Conservation (phyloP, 208 protist species). For the Trichomonas vaginalis region DNA sequence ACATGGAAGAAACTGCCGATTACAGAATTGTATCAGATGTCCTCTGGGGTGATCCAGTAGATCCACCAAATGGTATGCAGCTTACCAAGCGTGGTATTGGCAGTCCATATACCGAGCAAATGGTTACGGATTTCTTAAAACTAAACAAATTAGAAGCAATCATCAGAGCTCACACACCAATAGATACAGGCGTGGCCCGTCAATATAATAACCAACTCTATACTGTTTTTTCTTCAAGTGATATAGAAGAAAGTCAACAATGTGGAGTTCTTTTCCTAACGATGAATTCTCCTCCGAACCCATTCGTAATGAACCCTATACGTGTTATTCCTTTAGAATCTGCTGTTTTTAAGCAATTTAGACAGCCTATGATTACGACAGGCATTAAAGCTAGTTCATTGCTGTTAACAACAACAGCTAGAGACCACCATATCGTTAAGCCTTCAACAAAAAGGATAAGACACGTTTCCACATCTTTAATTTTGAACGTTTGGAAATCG, state of each 20-base stretch:
- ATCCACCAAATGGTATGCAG: background rate
- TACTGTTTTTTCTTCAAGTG: background rate
- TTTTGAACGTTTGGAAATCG: background rate
- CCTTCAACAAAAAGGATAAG: background rate
- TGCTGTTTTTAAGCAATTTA: background rate
- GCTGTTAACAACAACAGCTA: background rate
- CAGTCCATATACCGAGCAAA: constrained; percentile 51
- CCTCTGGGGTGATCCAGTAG: constrained; percentile 31
- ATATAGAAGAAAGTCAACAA: background rate
- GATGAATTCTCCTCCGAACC: background rate
- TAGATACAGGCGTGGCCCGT: background rate
- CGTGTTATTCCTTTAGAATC: background rate
- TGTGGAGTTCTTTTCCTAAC: background rate
- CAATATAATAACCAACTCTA: background rate
- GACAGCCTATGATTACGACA: too few relatives aligned
- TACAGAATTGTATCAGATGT: constrained; percentile 29
- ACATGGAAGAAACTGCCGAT: constrained; percentile 39
- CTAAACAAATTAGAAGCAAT: constrained; percentile 71
- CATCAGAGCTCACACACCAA: constrained; percentile 69
- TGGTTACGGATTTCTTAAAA: constrained; percentile 67
- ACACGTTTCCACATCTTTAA: background rate
- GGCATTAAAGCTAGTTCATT: background rate
- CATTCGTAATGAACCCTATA: background rate
- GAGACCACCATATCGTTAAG: background rate
- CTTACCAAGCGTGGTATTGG: background rate